A percentile compares a stretch with the other conserved stretches of the same genome.
These are phyloP conservation scores for Entamoeba histolytica DNA, from an alignment of 208 protist species.

Conservation along the genomic window DNA sequence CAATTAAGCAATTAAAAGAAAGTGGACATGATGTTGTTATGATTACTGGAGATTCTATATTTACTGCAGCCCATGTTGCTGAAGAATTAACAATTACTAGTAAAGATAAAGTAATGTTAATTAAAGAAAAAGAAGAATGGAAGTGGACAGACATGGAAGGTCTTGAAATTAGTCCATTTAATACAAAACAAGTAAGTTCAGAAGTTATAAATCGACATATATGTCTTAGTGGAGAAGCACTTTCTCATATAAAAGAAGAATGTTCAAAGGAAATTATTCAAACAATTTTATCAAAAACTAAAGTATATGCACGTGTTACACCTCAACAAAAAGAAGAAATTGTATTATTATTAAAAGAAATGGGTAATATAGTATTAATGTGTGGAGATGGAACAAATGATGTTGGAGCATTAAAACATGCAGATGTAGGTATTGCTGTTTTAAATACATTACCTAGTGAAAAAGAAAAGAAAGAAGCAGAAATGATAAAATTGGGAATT, in stretches of 20 bases:
- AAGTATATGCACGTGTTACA: slow-evolving; percentile 17
- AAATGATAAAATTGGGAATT: not conserved
- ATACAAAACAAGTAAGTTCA: not conserved
- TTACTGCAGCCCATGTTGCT: slow-evolving; percentile 18
- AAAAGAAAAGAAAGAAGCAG: not conserved
- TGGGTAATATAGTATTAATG: slow-evolving; percentile 57
- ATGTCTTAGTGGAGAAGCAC: not conserved
- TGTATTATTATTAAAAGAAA: slow-evolving; percentile 53
- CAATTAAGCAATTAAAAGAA: not conserved
- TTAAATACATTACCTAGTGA: slow-evolving; percentile 30
- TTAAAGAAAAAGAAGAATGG: not conserved
- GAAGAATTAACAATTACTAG: not conserved
- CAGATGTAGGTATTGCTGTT: slow-evolving; percentile 80
- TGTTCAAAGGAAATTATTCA: not conserved
- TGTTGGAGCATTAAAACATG: slow-evolving; percentile 92
- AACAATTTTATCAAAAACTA: not conserved
- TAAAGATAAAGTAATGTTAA: not conserved
- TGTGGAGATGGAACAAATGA: slow-evolving; percentile 81
- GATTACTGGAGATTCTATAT: slow-evolving; percentile 22
- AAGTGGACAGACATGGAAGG: not conserved
- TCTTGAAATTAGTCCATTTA: not conserved
- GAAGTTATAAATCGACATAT: not conserved
- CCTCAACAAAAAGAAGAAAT: slow-evolving; percentile 24
- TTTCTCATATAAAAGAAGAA: not conserved
- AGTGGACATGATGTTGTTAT: slow-evolving; percentile 1